These are phyloP conservation scores for Cajanus cajan DNA, from an alignment of 306 rosid species.

Conservation along the genomic window DNA sequence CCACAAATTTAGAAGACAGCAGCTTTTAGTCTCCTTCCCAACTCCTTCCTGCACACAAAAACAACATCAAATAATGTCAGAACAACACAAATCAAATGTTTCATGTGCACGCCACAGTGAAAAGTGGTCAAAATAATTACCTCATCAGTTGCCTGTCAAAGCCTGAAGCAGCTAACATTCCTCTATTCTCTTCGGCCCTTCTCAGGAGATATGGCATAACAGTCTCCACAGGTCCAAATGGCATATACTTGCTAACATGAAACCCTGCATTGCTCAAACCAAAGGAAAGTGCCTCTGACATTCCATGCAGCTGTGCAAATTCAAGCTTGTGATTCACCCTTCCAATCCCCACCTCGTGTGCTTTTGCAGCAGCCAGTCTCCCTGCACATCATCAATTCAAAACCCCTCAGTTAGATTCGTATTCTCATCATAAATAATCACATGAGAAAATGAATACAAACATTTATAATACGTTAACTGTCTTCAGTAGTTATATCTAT, in stretches of 20 bases:
- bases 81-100: conserved; percentile 15
- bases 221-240: conserved; percentile 73
- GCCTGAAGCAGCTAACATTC: conserved; percentile 68
- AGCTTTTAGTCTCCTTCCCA: conserved; percentile 58
- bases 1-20: conserved; percentile 25
- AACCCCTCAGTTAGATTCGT: not conserved
- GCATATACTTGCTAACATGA: conserved; percentile 95
- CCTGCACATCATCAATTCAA: conserved; percentile 37
- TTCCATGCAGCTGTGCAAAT: conserved; percentile 87
- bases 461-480: too few relatives aligned
- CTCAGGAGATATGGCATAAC: conserved; percentile 88
- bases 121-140: conserved; percentile 27
- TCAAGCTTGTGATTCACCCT: conserved; percentile 72
- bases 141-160: conserved; percentile 71
- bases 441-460: not conserved
- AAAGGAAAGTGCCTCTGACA: conserved; percentile 86
- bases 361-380: conserved; percentile 72
- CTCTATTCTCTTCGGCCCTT: conserved; percentile 93
- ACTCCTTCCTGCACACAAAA: conserved; percentile 51
- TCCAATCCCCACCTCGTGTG: conserved; percentile 71
- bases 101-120: not conserved
- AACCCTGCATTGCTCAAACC: conserved; percentile 89
- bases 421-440: not conserved
- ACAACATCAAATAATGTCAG: not conserved
- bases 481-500: too few relatives aligned